Base-by-base conservation (phyloP, 1,284 basidiomycete genomes). In the Xanthoconium separans region DNA sequence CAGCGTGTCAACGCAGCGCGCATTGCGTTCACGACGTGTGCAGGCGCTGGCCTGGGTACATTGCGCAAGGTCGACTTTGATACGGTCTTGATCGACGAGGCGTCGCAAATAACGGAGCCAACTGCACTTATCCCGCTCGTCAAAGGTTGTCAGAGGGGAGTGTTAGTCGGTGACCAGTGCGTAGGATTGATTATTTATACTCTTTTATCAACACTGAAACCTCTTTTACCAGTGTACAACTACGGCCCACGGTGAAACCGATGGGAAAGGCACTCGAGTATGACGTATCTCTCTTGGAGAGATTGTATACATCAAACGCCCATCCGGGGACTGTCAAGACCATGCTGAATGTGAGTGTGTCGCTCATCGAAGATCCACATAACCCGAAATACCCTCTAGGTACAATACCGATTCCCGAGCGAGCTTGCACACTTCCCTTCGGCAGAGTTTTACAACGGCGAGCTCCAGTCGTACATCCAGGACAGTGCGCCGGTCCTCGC, bases 151-250 rank as follows among this genome's bases (percentile, higher is more conserved):
- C 65, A 71, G 45, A 71, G 75, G 31, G 84, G 80, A 0, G 77
- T 86, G 6, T 69, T 87, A 16, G 84, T 87, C 7, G 85, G 85
- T 6, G 84, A 87, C 60, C 84, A 86, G 85, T 87, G 58, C 71
- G 82, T 71, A 18, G 27, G 27, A 45, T 22, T 11, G 9, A 33
- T 13, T 3, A 16, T 15, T 36, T 10, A 6, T 4, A 10, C 10
- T 8, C n/a, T 18, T 37, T 9, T 9, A 39, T 18, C 6, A 31
- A 33, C 3, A 6, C 13, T 48, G 47, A 43, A 29, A 27, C 53
- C 41, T 34, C 12, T 36, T 12, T 6, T 34, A 5, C 37, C 57
- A 87, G 85, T 54, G 83, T 85, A 24, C 84, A 87, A 65, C 72
- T 86, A 15, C 75, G 84, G 2, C 84, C 83, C 1, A 85, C 79